Evolutionary conservation across 2,329 filamentous ascomycete species (phyloP).

Genomic region (Colletotrichum endophyticum): DNA sequence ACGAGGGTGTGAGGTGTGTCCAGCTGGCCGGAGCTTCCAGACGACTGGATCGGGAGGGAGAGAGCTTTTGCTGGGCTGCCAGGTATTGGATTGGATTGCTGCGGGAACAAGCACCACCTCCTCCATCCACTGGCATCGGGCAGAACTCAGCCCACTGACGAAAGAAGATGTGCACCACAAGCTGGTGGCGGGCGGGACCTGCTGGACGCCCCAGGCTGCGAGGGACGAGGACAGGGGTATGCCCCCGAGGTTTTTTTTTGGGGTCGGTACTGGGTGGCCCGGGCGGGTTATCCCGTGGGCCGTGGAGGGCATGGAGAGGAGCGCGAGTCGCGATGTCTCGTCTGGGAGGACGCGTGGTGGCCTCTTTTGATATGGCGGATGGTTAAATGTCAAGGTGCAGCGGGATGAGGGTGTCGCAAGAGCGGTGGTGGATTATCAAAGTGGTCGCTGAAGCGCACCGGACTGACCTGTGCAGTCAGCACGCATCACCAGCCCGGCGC

Average conservation of each 20-base stretch:
- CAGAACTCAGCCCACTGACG: constrained; percentile 13
- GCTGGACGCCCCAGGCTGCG: background rate
- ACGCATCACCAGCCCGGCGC: background rate
- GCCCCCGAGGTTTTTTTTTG: constrained; percentile 13
- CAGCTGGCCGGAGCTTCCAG: constrained; percentile 18
- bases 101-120: background rate
- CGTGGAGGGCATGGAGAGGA: constrained; percentile 3
- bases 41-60: constrained; percentile 1
- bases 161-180: background rate
- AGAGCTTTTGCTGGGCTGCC: background rate
- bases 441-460: background rate
- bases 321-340: constrained; percentile 15
- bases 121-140: background rate
- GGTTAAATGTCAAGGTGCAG: background rate
- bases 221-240: constrained; percentile 11
- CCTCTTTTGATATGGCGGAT: background rate
- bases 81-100: background rate
- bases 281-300: constrained; percentile 19
- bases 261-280: constrained; percentile 3
- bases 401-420: background rate
- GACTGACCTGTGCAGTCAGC: background rate
- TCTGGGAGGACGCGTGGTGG: background rate
- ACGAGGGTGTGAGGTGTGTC: constrained; percentile 8
- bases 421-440: background rate
- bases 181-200: background rate